Conservation (phyloP, 2,329 filamentous ascomycete genomes). For the Conoideocrella luteorostrata region DNA sequence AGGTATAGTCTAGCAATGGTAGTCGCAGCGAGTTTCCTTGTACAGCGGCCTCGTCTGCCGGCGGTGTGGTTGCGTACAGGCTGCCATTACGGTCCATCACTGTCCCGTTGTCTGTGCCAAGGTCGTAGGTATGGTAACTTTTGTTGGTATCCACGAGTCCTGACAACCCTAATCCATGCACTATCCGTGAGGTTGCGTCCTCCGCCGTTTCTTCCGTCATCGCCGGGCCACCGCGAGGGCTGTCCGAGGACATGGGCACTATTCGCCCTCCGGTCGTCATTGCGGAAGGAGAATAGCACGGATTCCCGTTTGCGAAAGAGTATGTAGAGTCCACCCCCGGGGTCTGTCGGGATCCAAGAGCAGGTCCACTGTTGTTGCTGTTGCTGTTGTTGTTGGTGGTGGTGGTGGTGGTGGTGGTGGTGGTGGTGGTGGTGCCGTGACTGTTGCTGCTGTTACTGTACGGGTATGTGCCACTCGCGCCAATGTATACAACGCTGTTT, state of each 20-base stretch:
- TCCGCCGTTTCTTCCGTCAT: neutral
- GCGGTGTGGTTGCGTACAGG: conserved; percentile 12
- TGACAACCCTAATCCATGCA: neutral
- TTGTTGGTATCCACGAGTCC: neutral
- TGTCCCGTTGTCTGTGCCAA: neutral
- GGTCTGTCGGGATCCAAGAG: conserved; percentile 14
- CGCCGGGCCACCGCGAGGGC: neutral
- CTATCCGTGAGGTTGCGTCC: neutral
- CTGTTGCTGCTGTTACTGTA: conserved; percentile 16
- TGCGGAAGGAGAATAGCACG: conserved; percentile 8
- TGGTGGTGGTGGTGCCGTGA: no score
- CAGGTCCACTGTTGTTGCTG: no score
- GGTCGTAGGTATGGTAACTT: conserved; percentile 6
- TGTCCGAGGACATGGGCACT: neutral
- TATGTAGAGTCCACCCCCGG: conserved; percentile 12
- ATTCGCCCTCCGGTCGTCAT: conserved; percentile 2
- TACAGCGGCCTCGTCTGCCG: conserved; percentile 11
- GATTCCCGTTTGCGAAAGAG: conserved; percentile 16
- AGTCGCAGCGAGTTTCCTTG: conserved; percentile 13
- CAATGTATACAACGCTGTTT: conserved; percentile 17
- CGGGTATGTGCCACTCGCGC: conserved; percentile 20
- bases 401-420: no score
- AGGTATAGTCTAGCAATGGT: conserved; percentile 19
- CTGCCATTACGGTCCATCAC: conserved; percentile 7
- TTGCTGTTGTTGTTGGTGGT: no score